Evolutionary conservation across 2,329 filamentous ascomycete genomes (phyloP).

Genomic region (Samsoniella hepiali): DNA sequence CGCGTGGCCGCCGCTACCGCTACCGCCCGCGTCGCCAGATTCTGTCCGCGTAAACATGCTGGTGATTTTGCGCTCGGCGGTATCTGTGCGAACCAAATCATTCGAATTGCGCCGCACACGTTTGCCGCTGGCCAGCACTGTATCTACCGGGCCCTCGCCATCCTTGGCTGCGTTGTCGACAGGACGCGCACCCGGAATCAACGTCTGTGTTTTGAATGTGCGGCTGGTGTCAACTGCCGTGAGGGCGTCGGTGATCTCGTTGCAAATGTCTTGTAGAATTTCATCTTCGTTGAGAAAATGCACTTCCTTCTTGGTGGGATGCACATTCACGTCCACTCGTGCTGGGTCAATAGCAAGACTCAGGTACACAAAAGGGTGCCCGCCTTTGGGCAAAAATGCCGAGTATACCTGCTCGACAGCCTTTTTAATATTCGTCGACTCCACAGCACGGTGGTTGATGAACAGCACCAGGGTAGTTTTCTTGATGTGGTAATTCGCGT

Average conservation of each 20-base stretch:
- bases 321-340: slow-evolving; percentile 93
- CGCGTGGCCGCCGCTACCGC: slow-evolving; percentile 19
- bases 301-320: slow-evolving; percentile 94
- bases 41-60: slow-evolving; percentile 75
- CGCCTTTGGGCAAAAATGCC: slow-evolving; percentile 84
- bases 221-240: slow-evolving; percentile 89
- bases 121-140: slow-evolving; percentile 36
- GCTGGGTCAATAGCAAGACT: slow-evolving; percentile 89
- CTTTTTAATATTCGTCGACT: slow-evolving; percentile 84
- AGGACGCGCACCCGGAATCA: slow-evolving; percentile 64
- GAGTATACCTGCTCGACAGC: slow-evolving; percentile 88
- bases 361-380: slow-evolving; percentile 90
- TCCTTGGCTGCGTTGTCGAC: slow-evolving; percentile 30
- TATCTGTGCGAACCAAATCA: slow-evolving; percentile 86
- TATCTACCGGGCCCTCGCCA: slow-evolving; percentile 29
- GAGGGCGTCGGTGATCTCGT: slow-evolving; percentile 71
- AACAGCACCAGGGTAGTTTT: slow-evolving; percentile 85
- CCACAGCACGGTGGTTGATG: slow-evolving; percentile 93
- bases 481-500: slow-evolving; percentile 93
- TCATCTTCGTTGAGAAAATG: slow-evolving; percentile 98
- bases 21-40: slow-evolving; percentile 24
- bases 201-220: slow-evolving; percentile 89
- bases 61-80: slow-evolving; percentile 87
- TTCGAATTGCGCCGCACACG: slow-evolving; percentile 51
- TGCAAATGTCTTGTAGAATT: slow-evolving; percentile 82